phyloP scores from a whole-genome alignment of 2,329 filamentous ascomycete genomes.

The Fusarium anguioides region DNA sequence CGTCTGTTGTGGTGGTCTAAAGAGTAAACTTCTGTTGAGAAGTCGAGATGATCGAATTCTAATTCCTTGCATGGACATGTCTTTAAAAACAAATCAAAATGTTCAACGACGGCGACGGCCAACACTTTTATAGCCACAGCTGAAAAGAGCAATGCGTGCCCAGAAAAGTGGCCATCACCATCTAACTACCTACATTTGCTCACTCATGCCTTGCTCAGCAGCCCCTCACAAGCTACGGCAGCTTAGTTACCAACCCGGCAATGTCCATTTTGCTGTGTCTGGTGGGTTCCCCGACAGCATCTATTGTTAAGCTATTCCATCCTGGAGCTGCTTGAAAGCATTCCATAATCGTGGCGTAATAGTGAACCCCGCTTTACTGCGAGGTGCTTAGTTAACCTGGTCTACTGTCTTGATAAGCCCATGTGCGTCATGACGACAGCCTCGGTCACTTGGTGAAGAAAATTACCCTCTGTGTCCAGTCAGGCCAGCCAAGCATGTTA shows the following conservation, averaged over 20 bases:
- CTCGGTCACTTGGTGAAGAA: conserved; percentile 28
- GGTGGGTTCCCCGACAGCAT: conserved; percentile 21
- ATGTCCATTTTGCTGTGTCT: not conserved
- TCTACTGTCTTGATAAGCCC: conserved; percentile 37
- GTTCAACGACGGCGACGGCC: conserved; percentile 34
- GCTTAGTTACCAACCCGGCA: conserved; percentile 11
- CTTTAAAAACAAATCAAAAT: conserved; percentile 8
- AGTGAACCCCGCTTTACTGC: conserved; percentile 39
- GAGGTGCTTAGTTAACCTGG: conserved; percentile 33
- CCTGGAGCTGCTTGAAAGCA: conserved; percentile 15
- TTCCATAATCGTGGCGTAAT: conserved; percentile 46
- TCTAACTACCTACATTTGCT: conserved; percentile 12
- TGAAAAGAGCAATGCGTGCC: not conserved
- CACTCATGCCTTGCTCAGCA: conserved; percentile 44
- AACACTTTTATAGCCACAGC: conserved; percentile 39
- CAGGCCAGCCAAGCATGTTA: too few species aligned
- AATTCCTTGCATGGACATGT: conserved; percentile 39
- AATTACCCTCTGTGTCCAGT: not conserved
- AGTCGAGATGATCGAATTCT: conserved; percentile 31
- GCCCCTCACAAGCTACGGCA: conserved; percentile 27
- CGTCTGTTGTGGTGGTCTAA: conserved; percentile 7
- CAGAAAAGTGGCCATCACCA: conserved; percentile 28
- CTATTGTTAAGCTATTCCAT: conserved; percentile 14
- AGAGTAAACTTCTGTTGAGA: conserved; percentile 16
- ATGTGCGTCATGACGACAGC: conserved; percentile 25